Percentiles rank a stretch among this genome's conserved stretches.
Evolutionary conservation across 805 yeast genomes (phyloP).

Genomic region (Candida quercuum): DNA sequence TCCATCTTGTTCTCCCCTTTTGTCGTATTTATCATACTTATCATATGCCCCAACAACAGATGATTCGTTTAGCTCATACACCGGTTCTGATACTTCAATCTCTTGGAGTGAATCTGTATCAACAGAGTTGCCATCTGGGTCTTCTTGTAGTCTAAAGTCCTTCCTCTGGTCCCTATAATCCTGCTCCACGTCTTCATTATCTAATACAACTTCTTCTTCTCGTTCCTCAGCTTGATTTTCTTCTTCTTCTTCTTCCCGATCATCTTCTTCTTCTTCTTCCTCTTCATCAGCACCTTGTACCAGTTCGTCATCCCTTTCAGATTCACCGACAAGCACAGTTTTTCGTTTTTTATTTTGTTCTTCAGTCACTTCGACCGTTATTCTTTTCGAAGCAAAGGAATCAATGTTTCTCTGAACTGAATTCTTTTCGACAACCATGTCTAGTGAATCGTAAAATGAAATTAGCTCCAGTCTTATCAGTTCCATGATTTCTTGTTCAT

Average conservation of each 20-base stretch:
- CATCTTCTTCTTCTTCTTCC: background rate
- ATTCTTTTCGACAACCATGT: constrained; percentile 27
- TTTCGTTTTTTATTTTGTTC: constrained; percentile 5
- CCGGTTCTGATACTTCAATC: too few species aligned
- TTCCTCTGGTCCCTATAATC: too few species aligned
- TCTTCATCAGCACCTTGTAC: constrained; percentile 3
- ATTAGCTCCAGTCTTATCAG: constrained; percentile 45
- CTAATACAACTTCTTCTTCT: background rate
- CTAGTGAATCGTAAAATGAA: constrained; percentile 38
- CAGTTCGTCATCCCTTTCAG: background rate
- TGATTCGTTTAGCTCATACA: too few species aligned
- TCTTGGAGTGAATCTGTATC: too few species aligned
- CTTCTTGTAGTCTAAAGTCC: too few species aligned
- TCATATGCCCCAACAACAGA: too few species aligned
- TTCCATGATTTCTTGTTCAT: constrained; percentile 58
- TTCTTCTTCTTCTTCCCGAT: background rate
- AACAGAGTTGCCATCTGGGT: too few species aligned
- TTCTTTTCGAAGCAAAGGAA: background rate
- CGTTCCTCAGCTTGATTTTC: constrained; percentile 11
- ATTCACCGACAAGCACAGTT: background rate
- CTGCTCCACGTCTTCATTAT: too few species aligned
- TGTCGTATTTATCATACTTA: too few species aligned
- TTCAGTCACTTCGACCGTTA: constrained; percentile 4
- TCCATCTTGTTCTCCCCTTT: too few species aligned
- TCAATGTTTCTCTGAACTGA: constrained; percentile 6